Base-by-base conservation (phyloP, 225 moss, liverwort and hornwort genomes). In the Climacium dendroides region DNA sequence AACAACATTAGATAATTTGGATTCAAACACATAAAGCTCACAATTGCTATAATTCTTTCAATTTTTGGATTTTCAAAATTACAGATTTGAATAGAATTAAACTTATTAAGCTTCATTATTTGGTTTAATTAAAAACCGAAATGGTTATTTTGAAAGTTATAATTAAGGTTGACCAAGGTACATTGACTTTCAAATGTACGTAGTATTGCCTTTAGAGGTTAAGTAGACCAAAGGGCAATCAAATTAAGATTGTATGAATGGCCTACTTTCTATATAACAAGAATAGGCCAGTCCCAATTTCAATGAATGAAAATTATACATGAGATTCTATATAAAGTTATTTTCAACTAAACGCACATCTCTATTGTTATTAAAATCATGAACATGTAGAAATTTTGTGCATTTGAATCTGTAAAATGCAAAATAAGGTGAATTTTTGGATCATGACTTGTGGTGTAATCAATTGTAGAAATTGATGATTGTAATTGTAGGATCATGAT, bases 181-280 rank as follows among this genome's bases (percentile, higher is more conserved):
- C 37, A 66, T 28, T 2, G 0, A 72, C 45, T 45, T 72, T 29
- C 5, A 28, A 28, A 28, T 72, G 28, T 0, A 0, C 1, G n/a
- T n/a, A n/a, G n/a, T n/a, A n/a, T 1, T 0, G 10, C 28, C 2
- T 71, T 43, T 15, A 5, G 2, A 3, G 5, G 3, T 43, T 15
- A 28, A 72, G 3, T 26, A 5, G 5, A 72, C 10, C 3, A 45
- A 72, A 72, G 6, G 4, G 6, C 18, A 17, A 25, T 17, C 28
- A 45, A 72, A n/a, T n/a, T n/a, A n/a, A 72, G 45, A 3, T 2
- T 1, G 4, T 73, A 73, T 29, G 0, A 47, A 18, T 0, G 10
- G 6, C 4, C n/a, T 0, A 19, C 28, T 43, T 71, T 71, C 15
- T 43, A 16, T 16, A 28, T 2, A 71, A 5, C 10, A 28, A 26